These are phyloP conservation scores for Bocquillonia castaneifolia DNA, from an alignment of 441 rosid genomes.

Conservation along the genomic window DNA sequence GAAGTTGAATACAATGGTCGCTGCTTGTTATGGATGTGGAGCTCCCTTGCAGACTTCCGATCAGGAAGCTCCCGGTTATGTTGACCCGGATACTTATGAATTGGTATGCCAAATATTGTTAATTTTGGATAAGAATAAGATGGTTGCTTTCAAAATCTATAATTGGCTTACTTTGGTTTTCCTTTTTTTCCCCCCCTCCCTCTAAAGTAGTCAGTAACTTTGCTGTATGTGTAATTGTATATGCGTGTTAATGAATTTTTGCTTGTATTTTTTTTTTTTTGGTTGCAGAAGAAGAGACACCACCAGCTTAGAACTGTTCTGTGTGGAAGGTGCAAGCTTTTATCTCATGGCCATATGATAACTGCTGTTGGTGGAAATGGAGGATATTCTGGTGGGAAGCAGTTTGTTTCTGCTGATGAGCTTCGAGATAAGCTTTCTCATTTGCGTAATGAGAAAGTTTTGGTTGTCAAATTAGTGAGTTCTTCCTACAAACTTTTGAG, in stretches of 20 bases:
- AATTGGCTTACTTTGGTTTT: neutral
- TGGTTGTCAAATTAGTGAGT: slow-evolving; percentile 76
- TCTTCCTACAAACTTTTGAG: neutral
- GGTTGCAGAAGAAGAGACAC: slow-evolving; percentile 86
- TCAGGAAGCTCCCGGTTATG: slow-evolving; percentile 74
- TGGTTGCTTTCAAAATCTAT: neutral
- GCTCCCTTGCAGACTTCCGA: slow-evolving; percentile 88
- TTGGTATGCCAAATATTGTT: slow-evolving; percentile 39
- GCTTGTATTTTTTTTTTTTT: no score
- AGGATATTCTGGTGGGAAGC: slow-evolving; percentile 89
- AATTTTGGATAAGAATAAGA: neutral
- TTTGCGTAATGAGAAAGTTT: slow-evolving; percentile 70
- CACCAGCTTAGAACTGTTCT: slow-evolving; percentile 80
- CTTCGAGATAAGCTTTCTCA: slow-evolving; percentile 84
- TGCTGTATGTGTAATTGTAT: neutral
- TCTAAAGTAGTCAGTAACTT: no score
- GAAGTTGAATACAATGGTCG: slow-evolving; percentile 38
- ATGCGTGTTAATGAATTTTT: neutral
- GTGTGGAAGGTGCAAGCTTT: slow-evolving; percentile 83
- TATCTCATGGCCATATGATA: slow-evolving; percentile 95
- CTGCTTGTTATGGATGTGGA: slow-evolving; percentile 86
- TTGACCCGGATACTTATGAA: slow-evolving; percentile 56
- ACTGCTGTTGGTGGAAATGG: slow-evolving; percentile 99
- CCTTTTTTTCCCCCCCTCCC: no score
- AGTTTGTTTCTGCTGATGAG: slow-evolving; percentile 82